Percentiles rank a stretch among this genome's conserved stretches.
Evolutionary conservation across 2,329 filamentous ascomycete genomes (phyloP).

Genomic region (Chrysosporium keratinophilum): DNA sequence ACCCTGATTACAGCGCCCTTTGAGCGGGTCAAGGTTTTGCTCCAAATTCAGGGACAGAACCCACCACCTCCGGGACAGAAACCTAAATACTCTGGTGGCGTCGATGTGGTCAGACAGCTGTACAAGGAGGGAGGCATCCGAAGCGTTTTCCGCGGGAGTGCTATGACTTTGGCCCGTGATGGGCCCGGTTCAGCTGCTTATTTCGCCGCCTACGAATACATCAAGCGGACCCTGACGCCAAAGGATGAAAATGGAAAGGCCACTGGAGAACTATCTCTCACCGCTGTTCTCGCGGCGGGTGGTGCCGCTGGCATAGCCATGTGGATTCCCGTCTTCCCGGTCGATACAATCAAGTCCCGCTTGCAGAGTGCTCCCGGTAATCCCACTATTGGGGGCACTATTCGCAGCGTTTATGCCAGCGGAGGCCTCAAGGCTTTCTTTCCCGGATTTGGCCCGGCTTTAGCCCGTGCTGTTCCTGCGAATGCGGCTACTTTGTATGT

Average conservation of each 20-base stretch:
- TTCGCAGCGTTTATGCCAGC: slow-evolving; percentile 68
- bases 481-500: slow-evolving; percentile 82
- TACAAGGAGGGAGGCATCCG: slow-evolving; percentile 84
- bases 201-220: slow-evolving; percentile 93
- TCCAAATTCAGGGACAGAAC: slow-evolving; percentile 94
- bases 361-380: slow-evolving; percentile 84
- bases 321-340: slow-evolving; percentile 98
- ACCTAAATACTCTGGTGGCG: slow-evolving; percentile 74
- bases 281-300: slow-evolving; percentile 75
- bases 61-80: slow-evolving; percentile 76
- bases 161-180: slow-evolving; percentile 86
- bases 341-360: slow-evolving; percentile 91
- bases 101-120: slow-evolving; percentile 86
- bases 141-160: slow-evolving; percentile 82
- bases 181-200: slow-evolving; percentile 89
- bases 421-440: slow-evolving; percentile 91
- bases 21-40: slow-evolving; percentile 95
- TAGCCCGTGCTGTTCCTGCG: slow-evolving; percentile 85
- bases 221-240: slow-evolving; percentile 80
- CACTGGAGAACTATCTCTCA: slow-evolving; percentile 65
- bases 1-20: slow-evolving; percentile 97
- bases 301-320: slow-evolving; percentile 89
- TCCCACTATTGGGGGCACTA: slow-evolving; percentile 66
- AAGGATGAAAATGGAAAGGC: slow-evolving; percentile 65
- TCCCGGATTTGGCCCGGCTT: slow-evolving; percentile 85